Conservation (phyloP, 495 filamentous ascomycete species). For the Tuber magnatum region DNA sequence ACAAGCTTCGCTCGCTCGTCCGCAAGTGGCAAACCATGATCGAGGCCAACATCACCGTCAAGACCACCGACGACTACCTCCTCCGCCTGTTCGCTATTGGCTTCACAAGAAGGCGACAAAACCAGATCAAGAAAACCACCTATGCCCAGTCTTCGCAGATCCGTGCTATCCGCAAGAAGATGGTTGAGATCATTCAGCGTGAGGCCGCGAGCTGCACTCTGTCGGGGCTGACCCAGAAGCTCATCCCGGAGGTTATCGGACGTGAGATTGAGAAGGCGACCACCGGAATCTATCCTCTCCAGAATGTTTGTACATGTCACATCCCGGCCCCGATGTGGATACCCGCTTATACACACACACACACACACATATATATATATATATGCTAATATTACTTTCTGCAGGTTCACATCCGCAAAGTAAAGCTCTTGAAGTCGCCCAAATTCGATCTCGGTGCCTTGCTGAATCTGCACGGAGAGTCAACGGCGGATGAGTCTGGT, state of each 20-base stretch:
- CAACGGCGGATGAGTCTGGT: constrained; percentile 87
- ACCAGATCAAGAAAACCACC: constrained; percentile 99
- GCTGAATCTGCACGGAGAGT: constrained; percentile 92
- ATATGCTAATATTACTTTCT: constrained; percentile 28
- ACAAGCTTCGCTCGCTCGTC: constrained; percentile 96
- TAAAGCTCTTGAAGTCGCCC: constrained; percentile 94
- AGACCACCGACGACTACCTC: constrained; percentile 99
- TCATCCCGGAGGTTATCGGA: constrained; percentile 98
- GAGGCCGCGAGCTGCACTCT: constrained; percentile 91
- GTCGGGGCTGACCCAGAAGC: constrained; percentile 89
- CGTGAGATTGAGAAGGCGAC: constrained; percentile 99
- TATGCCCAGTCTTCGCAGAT: constrained; percentile 95
- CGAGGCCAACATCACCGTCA: constrained; percentile 98
- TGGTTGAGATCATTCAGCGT: constrained; percentile 96
- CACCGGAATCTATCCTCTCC: constrained; percentile 97
- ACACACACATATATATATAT: constrained; percentile 9
- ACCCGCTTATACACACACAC: constrained; percentile 4
- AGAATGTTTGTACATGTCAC: constrained; percentile 67
- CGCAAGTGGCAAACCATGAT: constrained; percentile 99
- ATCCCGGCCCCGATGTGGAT: constrained; percentile 4
- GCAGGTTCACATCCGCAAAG: constrained; percentile 98
- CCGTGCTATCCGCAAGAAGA: constrained; percentile 95
- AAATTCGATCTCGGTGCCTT: constrained; percentile 98
- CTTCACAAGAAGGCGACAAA: constrained; percentile 96
- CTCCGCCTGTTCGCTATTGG: constrained; percentile 96